These are phyloP conservation scores for Lactarius indigo DNA, from an alignment of 768 basidiomycete genomes.

Conservation along the genomic window DNA sequence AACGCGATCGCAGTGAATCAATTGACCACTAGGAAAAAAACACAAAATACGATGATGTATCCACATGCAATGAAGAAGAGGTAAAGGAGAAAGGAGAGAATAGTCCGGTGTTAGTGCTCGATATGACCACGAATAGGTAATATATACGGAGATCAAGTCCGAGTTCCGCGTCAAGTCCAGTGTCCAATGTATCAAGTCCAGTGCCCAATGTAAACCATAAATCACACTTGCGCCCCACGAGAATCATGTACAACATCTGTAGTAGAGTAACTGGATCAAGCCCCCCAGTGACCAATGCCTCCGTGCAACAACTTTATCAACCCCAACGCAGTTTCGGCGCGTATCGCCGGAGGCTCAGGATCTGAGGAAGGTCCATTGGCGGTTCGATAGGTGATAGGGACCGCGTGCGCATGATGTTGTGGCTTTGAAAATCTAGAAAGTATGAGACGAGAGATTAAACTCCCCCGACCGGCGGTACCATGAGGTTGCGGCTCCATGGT, in stretches of 20 bases:
- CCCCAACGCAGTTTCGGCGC: background rate
- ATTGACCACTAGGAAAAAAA: no score
- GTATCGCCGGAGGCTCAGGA: background rate
- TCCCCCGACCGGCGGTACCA: background rate
- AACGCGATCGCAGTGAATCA: background rate
- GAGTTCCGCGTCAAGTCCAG: background rate
- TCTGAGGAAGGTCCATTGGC: background rate
- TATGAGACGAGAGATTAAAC: conserved; percentile 15
- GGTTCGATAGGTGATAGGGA: background rate
- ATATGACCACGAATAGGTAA: background rate
- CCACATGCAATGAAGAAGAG: background rate
- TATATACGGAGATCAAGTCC: background rate
- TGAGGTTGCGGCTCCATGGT: background rate
- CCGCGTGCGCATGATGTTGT: background rate
- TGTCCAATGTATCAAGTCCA: background rate
- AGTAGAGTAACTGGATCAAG: background rate
- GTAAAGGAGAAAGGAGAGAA: background rate
- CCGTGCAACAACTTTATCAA: conserved; percentile 10
- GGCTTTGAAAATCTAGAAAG: background rate
- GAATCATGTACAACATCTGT: background rate
- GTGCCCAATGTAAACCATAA: background rate
- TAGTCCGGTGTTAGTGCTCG: background rate
- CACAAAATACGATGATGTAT: background rate
- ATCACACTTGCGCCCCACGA: background rate
- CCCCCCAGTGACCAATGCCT: background rate